A percentile compares a stretch with the other conserved stretches of the same genome.
Conservation (phyloP, 176 grass and related monocot species). For the Puya raimondii region DNA sequence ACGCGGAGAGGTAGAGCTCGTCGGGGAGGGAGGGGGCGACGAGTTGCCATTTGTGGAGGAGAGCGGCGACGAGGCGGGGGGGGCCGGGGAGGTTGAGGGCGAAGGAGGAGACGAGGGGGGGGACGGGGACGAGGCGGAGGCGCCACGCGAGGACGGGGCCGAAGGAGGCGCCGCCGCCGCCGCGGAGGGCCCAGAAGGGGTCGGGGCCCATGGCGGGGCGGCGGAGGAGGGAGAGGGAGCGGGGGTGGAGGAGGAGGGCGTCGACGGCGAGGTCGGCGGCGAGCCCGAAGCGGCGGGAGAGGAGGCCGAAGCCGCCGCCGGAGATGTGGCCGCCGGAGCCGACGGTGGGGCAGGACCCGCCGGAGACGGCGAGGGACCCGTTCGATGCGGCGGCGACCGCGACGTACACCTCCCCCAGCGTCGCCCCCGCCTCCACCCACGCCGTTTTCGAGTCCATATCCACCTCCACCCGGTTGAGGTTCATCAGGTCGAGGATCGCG, state of each 20-base stretch:
- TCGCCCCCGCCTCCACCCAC: constrained; percentile 60
- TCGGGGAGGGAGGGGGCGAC: constrained; percentile 55
- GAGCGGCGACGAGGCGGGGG: constrained; percentile 13
- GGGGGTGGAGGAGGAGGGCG: constrained; percentile 42
- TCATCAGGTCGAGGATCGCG: constrained; percentile 49
- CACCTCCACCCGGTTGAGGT: constrained; percentile 40
- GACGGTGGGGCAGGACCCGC: constrained; percentile 61
- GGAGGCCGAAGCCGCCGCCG: constrained; percentile 67
- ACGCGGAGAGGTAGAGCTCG: constrained; percentile 68
- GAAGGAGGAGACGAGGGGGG: constrained; percentile 45
- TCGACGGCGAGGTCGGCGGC: constrained; percentile 60
- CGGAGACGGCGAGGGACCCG: constrained; percentile 40
- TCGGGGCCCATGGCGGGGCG: constrained; percentile 47
- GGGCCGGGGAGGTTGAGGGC: constrained; percentile 36
- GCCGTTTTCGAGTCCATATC: constrained; percentile 19
- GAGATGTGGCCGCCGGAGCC: constrained; percentile 61
- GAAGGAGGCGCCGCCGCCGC: constrained; percentile 67
- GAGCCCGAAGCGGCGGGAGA: constrained; percentile 61
- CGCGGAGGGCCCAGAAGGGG: constrained; percentile 80
- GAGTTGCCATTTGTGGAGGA: constrained; percentile 52
- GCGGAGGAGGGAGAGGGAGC: constrained; percentile 32
- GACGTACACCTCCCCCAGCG: constrained; percentile 63
- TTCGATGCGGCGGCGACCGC: constrained; percentile 25
- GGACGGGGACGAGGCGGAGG: constrained; percentile 33
- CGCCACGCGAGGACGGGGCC: constrained; percentile 58